Conservation (phyloP, 495 filamentous ascomycete genomes). For the Xylaria nigripes region DNA sequence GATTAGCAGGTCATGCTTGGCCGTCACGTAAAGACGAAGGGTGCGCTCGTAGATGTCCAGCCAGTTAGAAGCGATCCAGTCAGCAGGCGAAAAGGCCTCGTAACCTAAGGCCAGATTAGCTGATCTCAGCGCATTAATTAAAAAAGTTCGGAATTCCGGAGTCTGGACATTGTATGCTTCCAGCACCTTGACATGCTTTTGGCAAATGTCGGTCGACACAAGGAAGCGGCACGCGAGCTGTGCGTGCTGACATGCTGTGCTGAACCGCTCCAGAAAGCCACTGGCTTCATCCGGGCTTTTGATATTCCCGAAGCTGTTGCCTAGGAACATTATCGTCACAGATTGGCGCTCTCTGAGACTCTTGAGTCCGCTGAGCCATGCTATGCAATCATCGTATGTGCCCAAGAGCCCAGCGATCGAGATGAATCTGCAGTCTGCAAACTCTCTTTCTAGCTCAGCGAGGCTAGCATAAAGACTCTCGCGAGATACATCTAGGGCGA, state of each 20-base stretch:
- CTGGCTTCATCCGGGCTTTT: neutral
- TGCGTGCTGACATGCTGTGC: neutral
- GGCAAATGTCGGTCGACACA: constrained; percentile 1
- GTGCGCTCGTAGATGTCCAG: neutral
- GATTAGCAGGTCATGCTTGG: neutral
- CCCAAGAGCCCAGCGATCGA: constrained; percentile 1
- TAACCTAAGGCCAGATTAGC: neutral
- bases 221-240: neutral
- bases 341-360: neutral
- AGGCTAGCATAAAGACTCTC: neutral
- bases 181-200: neutral
- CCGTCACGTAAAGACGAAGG: neutral
- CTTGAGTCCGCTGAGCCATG: neutral
- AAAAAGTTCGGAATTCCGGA: neutral
- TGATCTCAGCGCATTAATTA: neutral
- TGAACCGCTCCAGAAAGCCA: neutral
- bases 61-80: neutral
- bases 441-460: neutral
- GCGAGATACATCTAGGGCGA: constrained; percentile 1
- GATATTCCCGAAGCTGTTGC: constrained; percentile 1
- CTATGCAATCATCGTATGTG: constrained; percentile 1
- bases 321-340: constrained; percentile 1
- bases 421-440: neutral
- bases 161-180: neutral
- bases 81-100: neutral